These are phyloP conservation scores for Hymenoscyphus fraxineus DNA, from an alignment of 2,329 filamentous ascomycete species.

Conservation along the genomic window DNA sequence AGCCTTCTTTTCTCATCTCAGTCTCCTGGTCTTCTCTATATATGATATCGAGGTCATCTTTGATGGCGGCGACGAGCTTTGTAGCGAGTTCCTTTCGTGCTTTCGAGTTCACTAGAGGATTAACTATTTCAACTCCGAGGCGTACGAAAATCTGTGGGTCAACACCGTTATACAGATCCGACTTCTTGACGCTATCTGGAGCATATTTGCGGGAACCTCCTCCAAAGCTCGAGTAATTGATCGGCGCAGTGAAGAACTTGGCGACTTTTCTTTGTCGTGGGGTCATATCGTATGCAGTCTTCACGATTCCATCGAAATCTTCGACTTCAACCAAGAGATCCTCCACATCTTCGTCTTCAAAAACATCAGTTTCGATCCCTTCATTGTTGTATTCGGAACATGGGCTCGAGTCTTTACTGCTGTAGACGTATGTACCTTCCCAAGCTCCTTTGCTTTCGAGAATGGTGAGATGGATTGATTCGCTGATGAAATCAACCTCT, in stretches of 20 bases:
- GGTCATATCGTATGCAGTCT: conserved; percentile 22
- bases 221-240: conserved; percentile 19
- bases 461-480: conserved; percentile 28
- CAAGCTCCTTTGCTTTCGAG: conserved; percentile 32
- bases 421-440: conserved; percentile 27
- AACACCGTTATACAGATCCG: conserved; percentile 23
- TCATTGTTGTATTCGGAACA: not conserved
- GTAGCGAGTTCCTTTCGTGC: conserved; percentile 27
- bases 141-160: conserved; percentile 30
- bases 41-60: conserved; percentile 30
- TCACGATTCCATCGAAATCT: conserved; percentile 14
- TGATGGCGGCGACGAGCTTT: conserved; percentile 28
- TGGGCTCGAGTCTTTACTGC: conserved; percentile 8
- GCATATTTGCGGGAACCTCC: conserved; percentile 24
- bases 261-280: conserved; percentile 27
- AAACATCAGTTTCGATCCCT: conserved; percentile 8
- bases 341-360: conserved; percentile 6
- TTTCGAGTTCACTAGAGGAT: conserved; percentile 22
- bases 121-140: conserved; percentile 27
- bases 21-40: conserved; percentile 28
- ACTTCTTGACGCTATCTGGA: conserved; percentile 8
- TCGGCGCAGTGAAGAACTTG: conserved; percentile 20
- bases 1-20: conserved; percentile 29
- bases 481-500: conserved; percentile 30
- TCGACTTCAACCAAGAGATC: conserved; percentile 4